Percentiles rank a stretch among this genome's conserved stretches.
phyloP scores from a whole-genome alignment of 208 protist genomes.

The Leishmania arabica region DNA sequence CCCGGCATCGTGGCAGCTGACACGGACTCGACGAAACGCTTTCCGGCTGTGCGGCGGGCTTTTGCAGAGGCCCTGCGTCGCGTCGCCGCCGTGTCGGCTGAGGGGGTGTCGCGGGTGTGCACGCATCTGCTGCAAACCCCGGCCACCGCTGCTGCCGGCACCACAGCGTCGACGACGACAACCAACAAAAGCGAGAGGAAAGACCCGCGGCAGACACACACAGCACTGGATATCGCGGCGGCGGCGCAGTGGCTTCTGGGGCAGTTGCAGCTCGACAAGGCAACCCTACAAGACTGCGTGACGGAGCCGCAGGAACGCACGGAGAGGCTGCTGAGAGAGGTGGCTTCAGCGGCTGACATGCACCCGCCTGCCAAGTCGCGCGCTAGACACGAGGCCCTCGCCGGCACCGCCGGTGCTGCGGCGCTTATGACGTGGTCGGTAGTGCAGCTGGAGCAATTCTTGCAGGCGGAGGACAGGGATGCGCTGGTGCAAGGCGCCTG shows the following conservation, averaged over 20 bases:
- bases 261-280: constrained; percentile 17
- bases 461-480: constrained; percentile 35
- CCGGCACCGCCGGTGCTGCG: neutral
- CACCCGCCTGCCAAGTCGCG: constrained; percentile 20
- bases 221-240: neutral
- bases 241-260: constrained; percentile 21
- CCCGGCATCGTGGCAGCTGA: neutral
- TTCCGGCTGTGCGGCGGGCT: constrained; percentile 16
- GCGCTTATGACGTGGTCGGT: constrained; percentile 35
- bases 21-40: constrained; percentile 15
- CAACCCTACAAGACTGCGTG: constrained; percentile 15
- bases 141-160: neutral
- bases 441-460: constrained; percentile 36
- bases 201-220: neutral
- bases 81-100: constrained; percentile 4
- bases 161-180: neutral
- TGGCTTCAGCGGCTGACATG: neutral
- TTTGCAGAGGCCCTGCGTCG: constrained; percentile 12
- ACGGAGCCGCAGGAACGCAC: constrained; percentile 19
- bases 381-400: constrained; percentile 19
- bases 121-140: constrained; percentile 12
- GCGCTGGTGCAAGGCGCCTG: constrained; percentile 19
- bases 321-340: constrained; percentile 18
- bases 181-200: constrained; percentile 6
- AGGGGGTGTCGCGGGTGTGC: constrained; percentile 26